Evolutionary conservation across 306 rosid genomes (phyloP), one percentile per base, ranked within the genome.

Genomic region (Medicago lupulina): DNA sequence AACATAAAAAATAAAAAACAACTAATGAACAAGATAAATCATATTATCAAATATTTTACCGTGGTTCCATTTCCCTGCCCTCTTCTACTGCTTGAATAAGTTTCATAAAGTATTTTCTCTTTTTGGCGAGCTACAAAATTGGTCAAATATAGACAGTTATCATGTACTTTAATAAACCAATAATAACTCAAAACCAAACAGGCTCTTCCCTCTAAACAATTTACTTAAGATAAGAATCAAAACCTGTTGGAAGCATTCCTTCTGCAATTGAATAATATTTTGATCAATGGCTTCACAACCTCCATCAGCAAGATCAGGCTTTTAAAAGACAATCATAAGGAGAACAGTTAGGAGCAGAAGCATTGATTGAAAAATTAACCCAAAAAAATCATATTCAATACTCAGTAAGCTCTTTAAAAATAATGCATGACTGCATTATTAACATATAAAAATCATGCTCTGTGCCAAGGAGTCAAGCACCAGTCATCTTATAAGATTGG

Each of bases 261-360:
- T 93, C 84, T 89, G 89, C 38, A 91, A 77, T 68, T 86, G 85
- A 83, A 86, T 76, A 77, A 93, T 83, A 53, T 89, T 92, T 80
- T 74, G 87, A 85, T 81, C 71, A 80, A 93, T 72, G 75, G 85
- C 74, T 73, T 87, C 92, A 76, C 84, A 86, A 17, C 86, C 98
- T 82, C 92, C 90, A 67, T 90, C 96, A 71, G 89, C 81, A 28
- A 93, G 94, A 82, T 83, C 89, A 61, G 98, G 98, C 98, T 93
- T 81, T 70, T 44, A 85, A 47, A 85, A 85, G 70, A 80, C 69
- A 82, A 34, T 70, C 83, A 79, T 62, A 39, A 23, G 34, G 31
- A 16, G 41, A 79, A 63, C 6, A 68, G 25, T 64, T 64, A 78
- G 75, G 50, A 44, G 25, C 13, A 14, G 59, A 55, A 46, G 75